These are phyloP conservation scores for Carex kokanica DNA, from an alignment of 176 grass and related monocot genomes.

Conservation along the genomic window DNA sequence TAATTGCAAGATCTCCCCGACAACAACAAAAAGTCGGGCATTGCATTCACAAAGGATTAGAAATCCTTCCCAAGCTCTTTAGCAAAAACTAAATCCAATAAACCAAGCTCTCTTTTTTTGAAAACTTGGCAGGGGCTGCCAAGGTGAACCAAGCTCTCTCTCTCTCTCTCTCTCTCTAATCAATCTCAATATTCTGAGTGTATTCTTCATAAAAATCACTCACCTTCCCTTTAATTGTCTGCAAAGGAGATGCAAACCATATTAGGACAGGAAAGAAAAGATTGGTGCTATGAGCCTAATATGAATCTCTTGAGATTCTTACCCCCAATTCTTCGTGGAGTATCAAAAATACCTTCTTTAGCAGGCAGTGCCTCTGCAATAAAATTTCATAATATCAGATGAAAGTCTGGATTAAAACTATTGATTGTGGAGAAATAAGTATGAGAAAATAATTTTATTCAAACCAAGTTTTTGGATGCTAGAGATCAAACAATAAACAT, in stretches of 20 bases:
- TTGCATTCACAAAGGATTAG: not conserved
- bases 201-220: conserved; percentile 49
- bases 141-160: not conserved
- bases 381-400: conserved; percentile 30
- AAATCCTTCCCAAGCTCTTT: not conserved
- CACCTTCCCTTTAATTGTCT: conserved; percentile 75
- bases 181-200: conserved; percentile 21
- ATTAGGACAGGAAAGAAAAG: conserved; percentile 16
- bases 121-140: not conserved
- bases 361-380: conserved; percentile 73
- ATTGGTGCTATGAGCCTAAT: not conserved
- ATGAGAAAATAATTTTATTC: conserved; percentile 12
- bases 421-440: not conserved
- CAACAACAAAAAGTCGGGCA: not conserved
- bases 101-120: not conserved
- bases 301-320: not conserved
- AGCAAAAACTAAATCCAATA: not conserved
- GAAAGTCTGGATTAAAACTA: conserved; percentile 14
- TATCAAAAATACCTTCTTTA: conserved; percentile 86
- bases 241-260: conserved; percentile 15
- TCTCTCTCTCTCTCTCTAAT: not conserved
- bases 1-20: not conserved
- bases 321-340: conserved; percentile 89
- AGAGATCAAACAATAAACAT: conserved; percentile 7
- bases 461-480: not conserved